A percentile compares a stretch with the other conserved stretches of the same genome.
phyloP scores from a whole-genome alignment of 768 basidiomycete genomes.

The Inosperma sp. region DNA sequence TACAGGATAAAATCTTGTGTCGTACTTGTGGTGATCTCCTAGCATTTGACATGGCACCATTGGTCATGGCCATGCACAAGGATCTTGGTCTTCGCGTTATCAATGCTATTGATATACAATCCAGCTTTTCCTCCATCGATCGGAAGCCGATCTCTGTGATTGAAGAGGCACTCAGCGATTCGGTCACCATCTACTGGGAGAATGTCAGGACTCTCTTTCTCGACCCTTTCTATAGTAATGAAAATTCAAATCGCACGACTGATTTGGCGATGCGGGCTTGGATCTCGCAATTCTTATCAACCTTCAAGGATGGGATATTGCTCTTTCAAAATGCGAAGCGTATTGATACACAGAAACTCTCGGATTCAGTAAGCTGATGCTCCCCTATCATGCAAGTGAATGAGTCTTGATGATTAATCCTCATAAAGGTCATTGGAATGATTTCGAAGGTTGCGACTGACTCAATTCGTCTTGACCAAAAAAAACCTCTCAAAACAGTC shows the following conservation, averaged over 20 bases:
- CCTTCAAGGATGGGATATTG: conserved; percentile 38
- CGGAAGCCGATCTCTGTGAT: conserved; percentile 42
- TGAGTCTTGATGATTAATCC: background rate
- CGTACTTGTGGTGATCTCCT: conserved; percentile 41
- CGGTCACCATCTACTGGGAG: conserved; percentile 30
- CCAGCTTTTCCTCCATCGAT: conserved; percentile 37
- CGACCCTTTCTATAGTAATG: conserved; percentile 32
- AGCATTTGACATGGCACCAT: conserved; percentile 50
- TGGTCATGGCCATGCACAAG: conserved; percentile 45
- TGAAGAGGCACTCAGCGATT: conserved; percentile 36
- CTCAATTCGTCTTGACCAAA: conserved; percentile 41
- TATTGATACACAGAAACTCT: conserved; percentile 42
- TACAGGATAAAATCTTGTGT: conserved; percentile 44
- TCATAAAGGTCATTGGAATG: conserved; percentile 29
- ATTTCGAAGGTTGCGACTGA: conserved; percentile 45
- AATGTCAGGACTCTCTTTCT: conserved; percentile 37
- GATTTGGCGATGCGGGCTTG: conserved; percentile 46
- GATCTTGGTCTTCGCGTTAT: conserved; percentile 40
- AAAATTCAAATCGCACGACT: conserved; percentile 26
- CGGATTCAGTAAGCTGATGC: conserved; percentile 30
- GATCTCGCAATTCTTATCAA: conserved; percentile 45
- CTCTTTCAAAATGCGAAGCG: conserved; percentile 38
- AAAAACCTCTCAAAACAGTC: conserved; percentile 41
- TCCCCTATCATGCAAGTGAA: background rate
- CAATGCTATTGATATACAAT: conserved; percentile 57